Base-by-base conservation (phyloP, 371 early-diverging fungal genomes). In the Haplosporangium sp. region DNA sequence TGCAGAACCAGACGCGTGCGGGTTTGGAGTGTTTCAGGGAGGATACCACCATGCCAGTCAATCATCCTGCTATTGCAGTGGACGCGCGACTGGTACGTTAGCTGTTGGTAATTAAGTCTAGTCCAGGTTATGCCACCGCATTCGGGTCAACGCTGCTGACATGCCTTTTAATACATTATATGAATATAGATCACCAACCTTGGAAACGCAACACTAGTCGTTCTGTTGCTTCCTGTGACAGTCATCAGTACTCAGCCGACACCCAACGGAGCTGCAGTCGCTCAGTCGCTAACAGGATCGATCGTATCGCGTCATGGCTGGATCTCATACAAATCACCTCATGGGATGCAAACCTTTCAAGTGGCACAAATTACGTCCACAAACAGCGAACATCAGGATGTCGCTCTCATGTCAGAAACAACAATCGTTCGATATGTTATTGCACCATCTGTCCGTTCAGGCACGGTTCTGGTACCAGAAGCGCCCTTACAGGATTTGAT, bases 251-350 rank as follows among this genome's bases (percentile, higher is more conserved):
- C 5, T 23, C 55, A 16, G 41, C 12, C 53, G 4, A 54, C 16
- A 5, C 50, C 55, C 0, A 54, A 46, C 4, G 54, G 67, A 20
- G 65, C 67, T 23, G 67, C 66, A 16, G 67, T 76, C 21, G 54
- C 77, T 0, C 77, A 71, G 40, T 55, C 70, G 13, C 67, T 76
- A 10, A 50, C 77, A 1, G 77, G 77, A 59, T 55, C 51, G 9
- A 37, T 76, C 11, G 56, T 63, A 2, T 70, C 71, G 13, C 61
- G 54, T 41, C 41, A 67, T 58, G 67, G 71, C 51, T 70, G 67
- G 63, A 50, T 76, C 59, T 59, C 41, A 0, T 70, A 55, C 57
- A 62, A 59, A 55, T 76, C 77, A 2, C 64, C 67, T 6, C 42
- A 76, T 62, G 77, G 71, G 8, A 52, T 63, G 8, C 67, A 76